Base-by-base conservation (phyloP, 108 stramenopile genomes). In the Pinguiococcus pyrenoidosus region DNA sequence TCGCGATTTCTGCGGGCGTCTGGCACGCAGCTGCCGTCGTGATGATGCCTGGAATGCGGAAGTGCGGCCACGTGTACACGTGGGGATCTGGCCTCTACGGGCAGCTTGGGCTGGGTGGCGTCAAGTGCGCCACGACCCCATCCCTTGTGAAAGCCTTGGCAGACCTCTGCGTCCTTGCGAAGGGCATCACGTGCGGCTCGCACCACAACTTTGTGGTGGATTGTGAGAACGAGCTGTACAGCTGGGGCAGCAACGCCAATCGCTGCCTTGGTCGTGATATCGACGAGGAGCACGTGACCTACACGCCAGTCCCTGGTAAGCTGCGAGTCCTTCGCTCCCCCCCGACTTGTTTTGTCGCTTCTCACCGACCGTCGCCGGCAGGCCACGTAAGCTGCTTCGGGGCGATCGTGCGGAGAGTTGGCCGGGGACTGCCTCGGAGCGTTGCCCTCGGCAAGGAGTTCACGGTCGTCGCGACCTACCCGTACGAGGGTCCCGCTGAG, bases 1-100 rank as follows among this genome's bases (percentile, higher is more conserved):
- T 48, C 2, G 29, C 68, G 27, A 45, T 82, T 5, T 50, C 47
- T 20, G 74, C 72, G 6, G 77, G 75, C 7, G 72, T 72, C 2
- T 84, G 80, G 79, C 78, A 79, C 41, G 64, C 61, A 1, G 76
- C 72, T 17, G 72, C 75, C n/a, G 25, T 81, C 13, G 75, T 80
- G 18, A 43, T 62, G 25, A 65, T 75, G 17, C 72, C 80, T 14
- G 73, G 75, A 0, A 24, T 74, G 44, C 34, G 42, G 41, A 56
- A 61, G 20, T 64, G 74, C 7, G 80, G 80, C 4, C 77, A 64
- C 34, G 33, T 76, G 4, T 78, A 75, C 46, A 75, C 74, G 0
- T 81, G 68, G 68, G 83, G 80, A 1, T 62, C 63, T 1, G 83
- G 83, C 7, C 79, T 65, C 53, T 49, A 73, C 39, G 83, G 83